phyloP scores from a whole-genome alignment of 2,329 filamentous ascomycete species.

The Fusarium citri region DNA sequence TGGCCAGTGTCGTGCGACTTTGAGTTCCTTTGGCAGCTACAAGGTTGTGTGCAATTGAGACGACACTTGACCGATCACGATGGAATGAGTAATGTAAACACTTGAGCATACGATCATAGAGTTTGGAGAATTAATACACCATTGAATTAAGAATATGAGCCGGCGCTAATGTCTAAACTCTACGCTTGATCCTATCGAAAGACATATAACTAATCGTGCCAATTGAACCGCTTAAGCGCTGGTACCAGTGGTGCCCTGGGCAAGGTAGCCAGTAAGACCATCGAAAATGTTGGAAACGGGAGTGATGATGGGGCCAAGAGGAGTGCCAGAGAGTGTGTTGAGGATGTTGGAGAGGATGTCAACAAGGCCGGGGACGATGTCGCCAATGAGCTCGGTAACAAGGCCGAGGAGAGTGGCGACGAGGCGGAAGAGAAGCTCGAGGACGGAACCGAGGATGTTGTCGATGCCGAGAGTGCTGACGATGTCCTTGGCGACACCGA shows the following conservation, averaged over 20 bases:
- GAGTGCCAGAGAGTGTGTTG: constrained; percentile 10
- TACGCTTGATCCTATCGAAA: constrained; percentile 2
- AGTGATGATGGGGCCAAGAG: constrained; percentile 12
- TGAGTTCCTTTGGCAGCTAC: constrained; percentile 11
- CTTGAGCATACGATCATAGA: not conserved
- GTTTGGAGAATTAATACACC: not conserved
- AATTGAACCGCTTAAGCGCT: not conserved
- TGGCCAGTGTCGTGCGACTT: constrained; percentile 7
- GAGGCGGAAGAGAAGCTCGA: constrained; percentile 18
- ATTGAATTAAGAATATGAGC: constrained; percentile 16
- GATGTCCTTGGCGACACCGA: constrained; percentile 13
- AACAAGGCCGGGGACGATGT: constrained; percentile 26
- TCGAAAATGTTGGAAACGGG: constrained; percentile 9
- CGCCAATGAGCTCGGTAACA: constrained; percentile 21
- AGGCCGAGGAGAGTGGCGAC: constrained; percentile 18
- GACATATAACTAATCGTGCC: not conserved
- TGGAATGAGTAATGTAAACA: not conserved
- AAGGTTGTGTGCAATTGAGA: constrained; percentile 9
- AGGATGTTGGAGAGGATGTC: constrained; percentile 22
- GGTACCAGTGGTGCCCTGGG: not conserved
- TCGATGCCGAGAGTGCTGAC: constrained; percentile 8
- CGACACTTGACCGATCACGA: not conserved
- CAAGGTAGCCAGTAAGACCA: constrained; percentile 13
- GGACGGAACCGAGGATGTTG: constrained; percentile 6
- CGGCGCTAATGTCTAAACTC: constrained; percentile 17